phyloP scores from a whole-genome alignment of 352 stramenopile genomes.

The Phytophthora quininea region DNA sequence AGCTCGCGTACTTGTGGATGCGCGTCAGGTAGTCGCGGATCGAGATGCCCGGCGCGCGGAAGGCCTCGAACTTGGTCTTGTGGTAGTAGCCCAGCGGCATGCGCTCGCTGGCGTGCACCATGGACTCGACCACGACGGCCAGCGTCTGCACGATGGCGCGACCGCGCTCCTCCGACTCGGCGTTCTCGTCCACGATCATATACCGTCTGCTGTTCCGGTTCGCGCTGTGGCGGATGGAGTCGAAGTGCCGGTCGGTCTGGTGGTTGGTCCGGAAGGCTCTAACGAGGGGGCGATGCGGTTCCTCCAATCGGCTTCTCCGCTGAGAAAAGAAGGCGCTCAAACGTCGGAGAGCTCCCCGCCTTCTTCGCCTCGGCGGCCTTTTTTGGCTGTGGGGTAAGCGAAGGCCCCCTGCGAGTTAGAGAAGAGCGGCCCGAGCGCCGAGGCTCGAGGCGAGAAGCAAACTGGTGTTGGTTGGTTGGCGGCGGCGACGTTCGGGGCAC shows the following conservation, averaged over 20 bases:
- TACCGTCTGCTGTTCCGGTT: not conserved
- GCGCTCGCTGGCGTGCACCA: constrained; percentile 73
- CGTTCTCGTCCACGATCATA: constrained; percentile 47
- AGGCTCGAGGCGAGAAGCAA: not conserved
- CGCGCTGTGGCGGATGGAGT: not conserved
- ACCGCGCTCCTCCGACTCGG: constrained; percentile 73
- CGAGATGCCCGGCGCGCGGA: constrained; percentile 81
- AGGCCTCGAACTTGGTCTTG: constrained; percentile 87
- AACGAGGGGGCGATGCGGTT: not conserved
- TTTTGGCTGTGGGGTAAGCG: constrained; percentile 4
- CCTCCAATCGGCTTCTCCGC: not conserved
- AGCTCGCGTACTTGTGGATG: constrained; percentile 98
- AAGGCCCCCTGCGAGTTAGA: not conserved
- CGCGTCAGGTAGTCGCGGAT: constrained; percentile 84
- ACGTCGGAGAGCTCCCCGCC: not conserved
- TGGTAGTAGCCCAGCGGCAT: constrained; percentile 60
- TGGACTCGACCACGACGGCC: constrained; percentile 77
- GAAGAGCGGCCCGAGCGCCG: not conserved
- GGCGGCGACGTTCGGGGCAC: not conserved
- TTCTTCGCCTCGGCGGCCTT: not conserved
- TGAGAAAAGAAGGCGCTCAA: not conserved
- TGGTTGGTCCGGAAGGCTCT: not conserved
- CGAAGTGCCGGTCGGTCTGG: not conserved
- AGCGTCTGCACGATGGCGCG: constrained; percentile 83
- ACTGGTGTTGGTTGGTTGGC: not conserved